phyloP scores from a whole-genome alignment of 495 filamentous ascomycete genomes.

The Cudoniella acicularis region DNA sequence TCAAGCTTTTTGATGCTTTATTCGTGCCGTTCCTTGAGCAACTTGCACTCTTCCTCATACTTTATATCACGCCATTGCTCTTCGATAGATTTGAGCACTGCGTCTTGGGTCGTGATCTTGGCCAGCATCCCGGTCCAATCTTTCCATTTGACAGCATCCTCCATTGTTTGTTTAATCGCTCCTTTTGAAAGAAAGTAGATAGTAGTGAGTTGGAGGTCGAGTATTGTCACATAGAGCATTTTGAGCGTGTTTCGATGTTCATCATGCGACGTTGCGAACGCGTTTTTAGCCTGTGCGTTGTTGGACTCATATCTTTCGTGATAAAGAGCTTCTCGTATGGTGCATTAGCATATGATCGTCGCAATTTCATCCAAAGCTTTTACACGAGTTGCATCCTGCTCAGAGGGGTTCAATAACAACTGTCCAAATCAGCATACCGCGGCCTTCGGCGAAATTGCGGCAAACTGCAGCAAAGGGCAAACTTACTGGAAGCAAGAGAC shows the following conservation, averaged over 20 bases:
- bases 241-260: conserved; percentile 10
- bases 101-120: too few relatives aligned
- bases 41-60: too few relatives aligned
- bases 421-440: conserved; percentile 1
- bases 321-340: conserved; percentile 14
- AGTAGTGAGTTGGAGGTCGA: conserved; percentile 14
- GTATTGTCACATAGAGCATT: conserved; percentile 14
- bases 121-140: conserved; percentile 19
- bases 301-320: not conserved
- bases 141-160: conserved; percentile 13
- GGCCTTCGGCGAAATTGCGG: too few relatives aligned
- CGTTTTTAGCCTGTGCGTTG: not conserved
- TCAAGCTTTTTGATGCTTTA: not conserved
- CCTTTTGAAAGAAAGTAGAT: conserved; percentile 7
- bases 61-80: too few relatives aligned
- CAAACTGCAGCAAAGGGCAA: too few relatives aligned
- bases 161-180: not conserved
- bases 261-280: not conserved
- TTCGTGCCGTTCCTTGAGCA: not conserved
- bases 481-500: not conserved
- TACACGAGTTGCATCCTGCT: too few relatives aligned
- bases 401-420: not conserved
- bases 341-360: too few relatives aligned
- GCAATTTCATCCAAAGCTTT: too few relatives aligned
- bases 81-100: too few relatives aligned